Base-by-base conservation (phyloP, 176 grass and related monocot species). In the Tillandsia fasciculata region DNA sequence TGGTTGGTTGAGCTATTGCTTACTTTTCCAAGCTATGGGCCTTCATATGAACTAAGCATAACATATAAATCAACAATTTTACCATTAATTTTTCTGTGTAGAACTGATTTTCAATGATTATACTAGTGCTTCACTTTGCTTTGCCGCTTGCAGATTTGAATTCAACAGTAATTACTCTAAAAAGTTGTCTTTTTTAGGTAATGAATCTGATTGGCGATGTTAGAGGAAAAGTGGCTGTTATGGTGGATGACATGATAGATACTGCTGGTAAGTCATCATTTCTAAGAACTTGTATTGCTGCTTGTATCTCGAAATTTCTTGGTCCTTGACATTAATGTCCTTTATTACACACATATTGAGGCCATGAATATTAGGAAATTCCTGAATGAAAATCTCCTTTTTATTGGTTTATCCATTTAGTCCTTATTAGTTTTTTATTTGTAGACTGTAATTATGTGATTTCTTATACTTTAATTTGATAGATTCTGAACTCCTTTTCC, bases 131-230 rank as follows among this genome's bases (percentile, higher is more conserved):
- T 76, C 2, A 63, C 18, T 48, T n/a, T 15, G 71, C 12, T 52
- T 79, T 79, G 65, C 64, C 33, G 26, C 13, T 65, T 42, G 33
- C 33, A 42, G 5, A 42, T 42, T 42, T 42, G 33, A 42, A 42
- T 42, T 42, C 33, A 42, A 42, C 33, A 42, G 5, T 42, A 42
- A 42, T 42, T 42, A 42, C 33, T 42, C 51, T 57, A 73, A 79
- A 74, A 65, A 76, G 61, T 58, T 70, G 15, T 57, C 14, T 76
- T 79, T 80, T 51, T 68, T 78, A 97, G 93, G 93, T 92, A 76
- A 97, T 97, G 93, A 97, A 97, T 83, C 85, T 97, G 65, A 97
- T 97, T 85, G 93, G 93, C 23, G 93, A 97, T 75, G 93, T 97
- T 81, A 90, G 69, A 72, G 93, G 93, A 85, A 97, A 97, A 84